Conservation (phyloP, 176 grass and related monocot genomes). For the Aechmea fasciata region DNA sequence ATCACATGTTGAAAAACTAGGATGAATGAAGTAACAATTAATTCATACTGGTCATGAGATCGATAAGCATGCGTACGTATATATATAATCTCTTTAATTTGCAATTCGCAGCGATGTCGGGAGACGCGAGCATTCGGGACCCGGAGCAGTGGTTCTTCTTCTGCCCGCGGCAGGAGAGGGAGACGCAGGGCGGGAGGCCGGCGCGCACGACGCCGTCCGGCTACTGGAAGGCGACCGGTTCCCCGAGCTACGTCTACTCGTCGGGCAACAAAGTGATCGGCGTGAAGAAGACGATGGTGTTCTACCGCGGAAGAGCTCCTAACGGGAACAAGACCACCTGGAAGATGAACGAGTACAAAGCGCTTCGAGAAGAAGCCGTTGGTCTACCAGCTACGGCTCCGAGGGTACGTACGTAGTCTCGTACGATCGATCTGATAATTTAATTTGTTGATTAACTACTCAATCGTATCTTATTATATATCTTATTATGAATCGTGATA, state of each 20-base stretch:
- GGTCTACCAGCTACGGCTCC: background rate
- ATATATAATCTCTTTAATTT: background rate
- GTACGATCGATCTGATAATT: background rate
- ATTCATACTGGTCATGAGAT: too few relatives aligned
- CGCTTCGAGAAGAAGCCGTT: slow-evolving; percentile 2
- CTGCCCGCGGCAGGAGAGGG: slow-evolving; percentile 46
- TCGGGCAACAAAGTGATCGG: slow-evolving; percentile 25
- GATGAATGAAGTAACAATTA: too few relatives aligned
- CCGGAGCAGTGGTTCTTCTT: slow-evolving; percentile 72
- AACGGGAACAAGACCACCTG: slow-evolving; percentile 41
- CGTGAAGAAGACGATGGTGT: slow-evolving; percentile 74
- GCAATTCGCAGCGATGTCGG: slow-evolving; percentile 24
- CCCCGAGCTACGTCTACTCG: slow-evolving; percentile 37
- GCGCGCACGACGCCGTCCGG: slow-evolving; percentile 50
- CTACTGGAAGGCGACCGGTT: slow-evolving; percentile 71
- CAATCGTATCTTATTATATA: too few relatives aligned
- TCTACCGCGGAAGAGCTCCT: slow-evolving; percentile 57
- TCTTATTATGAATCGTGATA: too few relatives aligned
- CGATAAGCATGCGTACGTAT: background rate
- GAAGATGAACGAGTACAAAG: slow-evolving; percentile 95
- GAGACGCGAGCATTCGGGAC: slow-evolving; percentile 34
- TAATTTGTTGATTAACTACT: too few relatives aligned
- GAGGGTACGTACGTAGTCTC: slow-evolving; percentile 9
- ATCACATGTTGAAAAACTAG: too few relatives aligned
- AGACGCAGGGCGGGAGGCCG: slow-evolving; percentile 34